Percentiles rank a stretch among this genome's conserved stretches.
phyloP scores from a whole-genome alignment of 1,284 basidiomycete genomes.

The Pseudozyma tsukubaensis region DNA sequence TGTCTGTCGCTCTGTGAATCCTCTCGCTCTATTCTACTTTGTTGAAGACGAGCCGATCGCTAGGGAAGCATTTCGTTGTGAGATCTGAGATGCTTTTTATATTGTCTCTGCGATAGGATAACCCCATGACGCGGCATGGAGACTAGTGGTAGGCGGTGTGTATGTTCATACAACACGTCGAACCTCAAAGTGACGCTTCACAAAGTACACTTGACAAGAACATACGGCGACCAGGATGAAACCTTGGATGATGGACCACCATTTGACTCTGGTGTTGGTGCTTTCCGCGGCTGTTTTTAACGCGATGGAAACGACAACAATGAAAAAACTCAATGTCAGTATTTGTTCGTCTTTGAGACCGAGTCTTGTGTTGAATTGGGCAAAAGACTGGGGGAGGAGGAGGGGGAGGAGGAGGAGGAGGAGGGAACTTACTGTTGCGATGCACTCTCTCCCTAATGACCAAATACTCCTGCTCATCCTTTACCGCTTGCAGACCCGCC shows the following conservation, averaged over 20 bases:
- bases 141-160: too few relatives aligned
- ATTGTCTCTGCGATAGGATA: not conserved
- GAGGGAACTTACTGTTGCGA: slow-evolving; percentile 77
- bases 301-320: too few relatives aligned
- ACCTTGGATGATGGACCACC: slow-evolving; percentile 95
- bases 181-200: slow-evolving; percentile 75
- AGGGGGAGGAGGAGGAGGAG: not conserved
- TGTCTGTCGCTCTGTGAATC: not conserved
- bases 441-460: slow-evolving; percentile 92
- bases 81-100: not conserved
- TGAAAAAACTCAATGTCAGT: too few relatives aligned
- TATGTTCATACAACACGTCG: slow-evolving; percentile 47
- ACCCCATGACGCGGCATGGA: too few relatives aligned
- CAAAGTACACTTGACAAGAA: slow-evolving; percentile 96
- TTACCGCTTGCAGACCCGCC: slow-evolving; percentile 85
- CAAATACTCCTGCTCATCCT: slow-evolving; percentile 99
- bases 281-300: slow-evolving; percentile 69
- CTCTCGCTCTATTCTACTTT: too few relatives aligned
- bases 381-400: not conserved
- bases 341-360: too few relatives aligned
- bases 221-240: slow-evolving; percentile 88
- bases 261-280: slow-evolving; percentile 91
- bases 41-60: not conserved
- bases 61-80: not conserved
- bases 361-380: too few relatives aligned